phyloP scores from a whole-genome alignment of 179 eudicot species.

The Spergularia azorica region DNA sequence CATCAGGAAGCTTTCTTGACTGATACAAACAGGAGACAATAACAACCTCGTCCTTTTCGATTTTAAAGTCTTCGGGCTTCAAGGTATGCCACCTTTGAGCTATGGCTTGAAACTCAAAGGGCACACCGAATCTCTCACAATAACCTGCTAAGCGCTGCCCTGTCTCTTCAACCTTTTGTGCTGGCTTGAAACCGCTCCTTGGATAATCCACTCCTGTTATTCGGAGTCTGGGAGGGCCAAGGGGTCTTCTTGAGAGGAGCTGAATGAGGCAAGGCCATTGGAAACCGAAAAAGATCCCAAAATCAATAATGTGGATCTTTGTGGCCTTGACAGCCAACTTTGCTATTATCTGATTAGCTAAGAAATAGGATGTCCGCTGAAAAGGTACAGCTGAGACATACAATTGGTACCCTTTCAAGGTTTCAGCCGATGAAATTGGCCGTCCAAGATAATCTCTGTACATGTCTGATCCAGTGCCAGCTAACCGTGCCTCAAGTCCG shows the following conservation, averaged over 20 bases:
- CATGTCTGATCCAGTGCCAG: constrained; percentile 39
- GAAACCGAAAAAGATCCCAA: constrained; percentile 54
- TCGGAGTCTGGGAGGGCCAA: constrained; percentile 54
- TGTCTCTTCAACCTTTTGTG: constrained; percentile 49
- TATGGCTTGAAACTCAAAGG: constrained; percentile 43
- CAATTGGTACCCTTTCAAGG: constrained; percentile 31
- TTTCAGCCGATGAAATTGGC: constrained; percentile 32
- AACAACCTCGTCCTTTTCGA: constrained; percentile 32
- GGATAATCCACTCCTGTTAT: constrained; percentile 69
- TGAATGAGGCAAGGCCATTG: constrained; percentile 72
- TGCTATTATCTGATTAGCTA: constrained; percentile 40
- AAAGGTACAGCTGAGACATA: constrained; percentile 45
- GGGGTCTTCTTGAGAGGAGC: constrained; percentile 44
- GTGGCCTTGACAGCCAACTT: constrained; percentile 42
- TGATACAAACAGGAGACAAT: constrained; percentile 39
- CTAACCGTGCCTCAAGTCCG: constrained; percentile 44
- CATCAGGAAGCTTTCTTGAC: constrained; percentile 43
- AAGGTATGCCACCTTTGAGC: constrained; percentile 45
- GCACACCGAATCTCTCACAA: constrained; percentile 50
- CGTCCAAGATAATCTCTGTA: constrained; percentile 21
- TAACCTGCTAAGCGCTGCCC: constrained; percentile 50
- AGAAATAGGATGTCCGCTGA: constrained; percentile 34
- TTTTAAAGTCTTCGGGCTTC: constrained; percentile 28
- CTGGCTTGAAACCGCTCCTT: constrained; percentile 55
- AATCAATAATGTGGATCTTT: constrained; percentile 53